Evolutionary conservation across 169 alveolate species (phyloP).

Genomic region (Plasmodium falciparum): DNA sequence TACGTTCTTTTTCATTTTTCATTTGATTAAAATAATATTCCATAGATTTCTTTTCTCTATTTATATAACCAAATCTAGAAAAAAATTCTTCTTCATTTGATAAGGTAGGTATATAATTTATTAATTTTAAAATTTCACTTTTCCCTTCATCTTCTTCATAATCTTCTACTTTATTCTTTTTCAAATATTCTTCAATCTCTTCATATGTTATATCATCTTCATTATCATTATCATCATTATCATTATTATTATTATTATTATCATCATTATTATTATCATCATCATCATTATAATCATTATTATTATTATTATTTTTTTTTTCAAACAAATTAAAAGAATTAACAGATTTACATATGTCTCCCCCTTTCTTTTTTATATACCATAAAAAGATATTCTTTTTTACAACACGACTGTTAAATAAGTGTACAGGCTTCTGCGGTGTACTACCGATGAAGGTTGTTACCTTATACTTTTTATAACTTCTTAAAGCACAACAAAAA

Average conservation of each 20-base stretch:
- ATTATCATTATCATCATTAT: conserved; percentile 6
- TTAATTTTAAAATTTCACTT: conserved; percentile 74
- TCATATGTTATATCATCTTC: conserved; percentile 73
- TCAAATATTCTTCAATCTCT: conserved; percentile 67
- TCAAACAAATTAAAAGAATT: conserved; percentile 5
- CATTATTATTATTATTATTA: neutral
- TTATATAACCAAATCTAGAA: conserved; percentile 55
- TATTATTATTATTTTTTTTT: neutral
- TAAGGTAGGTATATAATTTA: conserved; percentile 47
- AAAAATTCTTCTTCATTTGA: conserved; percentile 61
- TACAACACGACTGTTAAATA: neutral
- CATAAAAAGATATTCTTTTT: neutral
- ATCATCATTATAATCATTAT: neutral
- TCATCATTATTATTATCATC: neutral
- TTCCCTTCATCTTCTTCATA: conserved; percentile 46
- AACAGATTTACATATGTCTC: neutral
- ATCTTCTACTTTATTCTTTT: conserved; percentile 35
- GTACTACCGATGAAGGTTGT: conserved; percentile 14
- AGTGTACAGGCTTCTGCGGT: neutral
- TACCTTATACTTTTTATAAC: conserved; percentile 26
- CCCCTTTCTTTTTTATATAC: neutral
- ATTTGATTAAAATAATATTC: conserved; percentile 73
- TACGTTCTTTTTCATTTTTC: conserved; percentile 47
- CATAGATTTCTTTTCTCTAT: conserved; percentile 46
- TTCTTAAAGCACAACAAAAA: conserved; percentile 27